Evolutionary conservation across 2,329 filamentous ascomycete genomes (phyloP), one percentile per base, ranked within the genome.

Genomic region (Aureobasidium sp.): DNA sequence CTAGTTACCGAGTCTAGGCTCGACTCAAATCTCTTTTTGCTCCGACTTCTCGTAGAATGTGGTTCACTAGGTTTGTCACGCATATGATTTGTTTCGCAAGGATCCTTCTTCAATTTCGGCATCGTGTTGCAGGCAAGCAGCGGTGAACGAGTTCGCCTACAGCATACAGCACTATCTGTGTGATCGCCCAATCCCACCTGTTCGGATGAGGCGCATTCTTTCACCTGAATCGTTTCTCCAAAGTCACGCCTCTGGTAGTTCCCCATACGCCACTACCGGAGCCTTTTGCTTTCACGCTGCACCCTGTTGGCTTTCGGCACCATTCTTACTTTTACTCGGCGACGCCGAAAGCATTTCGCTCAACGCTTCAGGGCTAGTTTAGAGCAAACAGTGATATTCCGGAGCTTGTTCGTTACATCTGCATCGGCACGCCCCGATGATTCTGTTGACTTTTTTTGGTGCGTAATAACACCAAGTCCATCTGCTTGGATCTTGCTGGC

Each of bases 11-110:
- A 46, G 53, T 45, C 53, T 57, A 57, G 40, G 53, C 53, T 57
- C 53, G 40, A 43, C 42, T 46, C 53, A 57, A 57, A 57, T 57
- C 53, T 57, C 53, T 46, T 57, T 37, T 46, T 57, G 8, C 40
- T 57, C 53, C 53, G 21, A 15, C 23, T 17, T 33, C 53, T 35
- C 42, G 13, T 37, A n/a, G 40, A 46, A n/a, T 46, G 40, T 46
- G 53, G 53, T 57, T 57, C 40, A 57, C 53, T 57, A 46, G 53
- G 40, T 46, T 57, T 35, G 40, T 57, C 53, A 46, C 53, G 38
- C 53, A 57, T 45, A 57, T 31, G 10, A 31, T 31, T 43, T 42
- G 38, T 55, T 43, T 55, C 51, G 38, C 35, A 17, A 38, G 25
- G 23, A 25, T 37, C 21, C 53, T 33, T 57, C 38, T 45, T 9